Base-by-base conservation (phyloP, 257 asterid genomes). In the Linderniella brevidens region DNA sequence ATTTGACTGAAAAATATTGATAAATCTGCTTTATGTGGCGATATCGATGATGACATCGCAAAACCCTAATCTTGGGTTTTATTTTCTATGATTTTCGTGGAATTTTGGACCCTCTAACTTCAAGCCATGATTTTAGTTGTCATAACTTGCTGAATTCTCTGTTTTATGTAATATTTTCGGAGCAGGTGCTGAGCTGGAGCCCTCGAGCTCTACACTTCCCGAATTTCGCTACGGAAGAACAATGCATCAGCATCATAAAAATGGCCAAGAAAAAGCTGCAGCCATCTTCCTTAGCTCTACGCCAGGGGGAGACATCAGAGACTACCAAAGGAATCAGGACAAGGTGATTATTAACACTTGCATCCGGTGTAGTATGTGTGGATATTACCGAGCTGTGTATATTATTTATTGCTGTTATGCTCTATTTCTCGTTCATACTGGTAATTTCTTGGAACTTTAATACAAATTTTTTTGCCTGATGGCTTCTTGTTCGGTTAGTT, bases 201-300 rank as follows among this genome's bases (percentile, higher is more conserved):
- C 98, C 98, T 5, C 77, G 94, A 47, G 78, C 94, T 37, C 38
- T 80, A 12, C 79, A 78, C 80, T 88, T 80, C 62, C 94, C 96
- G 17, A 72, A 84, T 64, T 88, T 88, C 35, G 96, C 96, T 37
- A 80, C 93, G 54, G 74, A 48, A 37, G 83, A 88, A 66, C 93
- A 85, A 72, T 88, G 98, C 57, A 54, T 74, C 62, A 53, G 64
- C 66, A 68, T 85, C 54, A 55, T 80, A 18, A 46, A 64, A 61
- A 74, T 66, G 76, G 79, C 94, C 13, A 73, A 75, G 73, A 60
- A 44, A 8, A 62, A 52, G 2, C 78, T 88, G 40, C 60, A 53
- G 48, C 96, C 98, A 47, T 88, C 98, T 48, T 37, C 72, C 47
- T 70, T 88, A 62, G 96, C 94, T 50, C 58, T 88, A 38, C 94